Evolutionary conservation across 495 filamentous ascomycete species (phyloP).

Genomic region (Aspergillus nanangensis): DNA sequence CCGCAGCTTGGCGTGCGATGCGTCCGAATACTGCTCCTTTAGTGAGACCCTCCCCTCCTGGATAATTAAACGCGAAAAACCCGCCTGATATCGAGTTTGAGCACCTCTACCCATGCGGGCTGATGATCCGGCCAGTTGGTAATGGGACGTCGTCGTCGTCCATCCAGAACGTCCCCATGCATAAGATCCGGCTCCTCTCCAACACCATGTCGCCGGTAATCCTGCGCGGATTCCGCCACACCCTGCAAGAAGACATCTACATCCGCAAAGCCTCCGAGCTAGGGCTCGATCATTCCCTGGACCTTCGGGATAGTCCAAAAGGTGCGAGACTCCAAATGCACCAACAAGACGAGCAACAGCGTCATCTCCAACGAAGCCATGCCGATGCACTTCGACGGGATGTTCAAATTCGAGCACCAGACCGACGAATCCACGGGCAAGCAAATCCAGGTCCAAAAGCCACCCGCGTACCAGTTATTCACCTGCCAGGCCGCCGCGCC

Average conservation of each 20-base stretch:
- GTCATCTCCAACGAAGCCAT: slow-evolving; percentile 48
- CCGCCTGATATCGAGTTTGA: slow-evolving; percentile 35
- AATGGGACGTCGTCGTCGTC: slow-evolving; percentile 19
- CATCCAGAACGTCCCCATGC: slow-evolving; percentile 36
- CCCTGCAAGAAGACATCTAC: slow-evolving; percentile 37
- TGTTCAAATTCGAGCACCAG: slow-evolving; percentile 45
- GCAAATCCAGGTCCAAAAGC: slow-evolving; percentile 40
- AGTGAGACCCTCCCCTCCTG: no score
- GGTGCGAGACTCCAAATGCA: slow-evolving; percentile 39
- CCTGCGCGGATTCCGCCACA: slow-evolving; percentile 47
- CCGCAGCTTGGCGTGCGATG: no score
- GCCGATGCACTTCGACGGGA: slow-evolving; percentile 54
- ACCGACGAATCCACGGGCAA: no score
- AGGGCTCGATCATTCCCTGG: slow-evolving; percentile 42
- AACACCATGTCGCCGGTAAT: slow-evolving; percentile 48
- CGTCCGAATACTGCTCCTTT: no score
- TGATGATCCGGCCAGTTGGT: slow-evolving; percentile 31
- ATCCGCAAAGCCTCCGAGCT: slow-evolving; percentile 40
- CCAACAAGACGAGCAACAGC: slow-evolving; percentile 35
- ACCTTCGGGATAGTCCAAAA: slow-evolving; percentile 45
- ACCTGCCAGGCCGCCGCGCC: slow-evolving; percentile 44
- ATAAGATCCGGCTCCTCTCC: slow-evolving; percentile 44
- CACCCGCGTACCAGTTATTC: no score
- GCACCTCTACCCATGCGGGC: slow-evolving; percentile 38
- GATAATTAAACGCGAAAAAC: no score